phyloP scores from a whole-genome alignment of 176 grass and related monocot species.

The Stipa capillata region DNA sequence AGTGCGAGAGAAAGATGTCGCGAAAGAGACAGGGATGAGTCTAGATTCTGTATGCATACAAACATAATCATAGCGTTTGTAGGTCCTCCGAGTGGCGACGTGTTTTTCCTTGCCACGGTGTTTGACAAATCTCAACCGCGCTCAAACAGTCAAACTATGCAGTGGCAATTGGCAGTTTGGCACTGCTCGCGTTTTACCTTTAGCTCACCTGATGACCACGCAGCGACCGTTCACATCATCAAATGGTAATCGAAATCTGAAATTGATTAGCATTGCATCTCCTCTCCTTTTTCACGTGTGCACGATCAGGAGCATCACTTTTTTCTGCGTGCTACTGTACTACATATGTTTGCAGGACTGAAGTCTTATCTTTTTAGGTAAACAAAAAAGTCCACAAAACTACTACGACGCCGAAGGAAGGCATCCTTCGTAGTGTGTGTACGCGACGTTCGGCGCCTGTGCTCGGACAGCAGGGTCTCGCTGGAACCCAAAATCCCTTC shows the following conservation, averaged over 20 bases:
- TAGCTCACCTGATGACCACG: background rate
- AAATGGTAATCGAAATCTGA: background rate
- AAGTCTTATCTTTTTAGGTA: too few relatives aligned
- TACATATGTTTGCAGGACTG: background rate
- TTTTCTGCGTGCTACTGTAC: too few relatives aligned
- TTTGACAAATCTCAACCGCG: background rate
- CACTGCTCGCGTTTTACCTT: background rate
- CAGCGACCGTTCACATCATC: background rate
- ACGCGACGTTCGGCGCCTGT: background rate
- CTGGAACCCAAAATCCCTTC: background rate
- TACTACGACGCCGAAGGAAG: background rate
- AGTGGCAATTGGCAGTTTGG: too few relatives aligned
- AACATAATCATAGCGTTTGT: background rate
- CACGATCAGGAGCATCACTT: background rate
- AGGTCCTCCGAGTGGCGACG: background rate
- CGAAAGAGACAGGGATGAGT: background rate
- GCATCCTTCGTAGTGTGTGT: background rate
- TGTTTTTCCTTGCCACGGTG: background rate
- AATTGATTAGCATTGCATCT: background rate
- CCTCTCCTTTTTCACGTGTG: background rate
- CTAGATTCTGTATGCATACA: conserved; percentile 9
- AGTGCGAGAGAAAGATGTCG: background rate
- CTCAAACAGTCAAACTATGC: background rate
- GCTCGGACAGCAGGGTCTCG: background rate
- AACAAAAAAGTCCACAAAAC: too few relatives aligned